Conservation (phyloP, 495 filamentous ascomycete species). For the Penicillium manginii region DNA sequence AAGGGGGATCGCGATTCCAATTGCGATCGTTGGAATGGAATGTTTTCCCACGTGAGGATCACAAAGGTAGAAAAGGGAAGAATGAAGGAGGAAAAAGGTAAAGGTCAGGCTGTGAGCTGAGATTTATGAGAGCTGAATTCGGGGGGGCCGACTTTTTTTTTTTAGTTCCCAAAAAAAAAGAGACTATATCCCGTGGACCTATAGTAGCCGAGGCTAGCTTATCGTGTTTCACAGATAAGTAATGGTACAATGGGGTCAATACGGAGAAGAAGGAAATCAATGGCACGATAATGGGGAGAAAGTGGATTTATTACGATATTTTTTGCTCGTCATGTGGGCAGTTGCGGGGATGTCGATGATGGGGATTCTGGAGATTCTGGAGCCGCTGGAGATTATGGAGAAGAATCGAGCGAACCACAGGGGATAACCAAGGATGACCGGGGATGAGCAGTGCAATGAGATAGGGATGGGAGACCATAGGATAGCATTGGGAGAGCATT, state of each 20-base stretch:
- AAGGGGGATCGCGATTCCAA: too few relatives aligned
- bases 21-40: background rate
- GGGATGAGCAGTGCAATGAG: background rate
- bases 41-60: background rate
- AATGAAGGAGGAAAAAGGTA: background rate
- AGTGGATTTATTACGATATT: constrained; percentile 5
- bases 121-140: background rate
- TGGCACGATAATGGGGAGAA: background rate
- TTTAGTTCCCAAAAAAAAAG: constrained; percentile 3
- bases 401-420: background rate
- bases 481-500: too few relatives aligned
- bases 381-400: constrained; percentile 22
- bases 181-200: constrained; percentile 9
- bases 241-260: too few relatives aligned
- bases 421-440: background rate
- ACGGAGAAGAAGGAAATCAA: too few relatives aligned
- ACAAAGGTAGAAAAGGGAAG: background rate
- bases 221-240: constrained; percentile 24
- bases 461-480: constrained; percentile 4
- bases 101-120: too few relatives aligned
- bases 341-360: constrained; percentile 16
- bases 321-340: background rate
- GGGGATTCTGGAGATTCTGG: background rate
- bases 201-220: constrained; percentile 17
- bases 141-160: constrained; percentile 1